These are phyloP conservation scores for Endotrypanum monterogeii DNA, from an alignment of 208 protist species.

Conservation along the genomic window DNA sequence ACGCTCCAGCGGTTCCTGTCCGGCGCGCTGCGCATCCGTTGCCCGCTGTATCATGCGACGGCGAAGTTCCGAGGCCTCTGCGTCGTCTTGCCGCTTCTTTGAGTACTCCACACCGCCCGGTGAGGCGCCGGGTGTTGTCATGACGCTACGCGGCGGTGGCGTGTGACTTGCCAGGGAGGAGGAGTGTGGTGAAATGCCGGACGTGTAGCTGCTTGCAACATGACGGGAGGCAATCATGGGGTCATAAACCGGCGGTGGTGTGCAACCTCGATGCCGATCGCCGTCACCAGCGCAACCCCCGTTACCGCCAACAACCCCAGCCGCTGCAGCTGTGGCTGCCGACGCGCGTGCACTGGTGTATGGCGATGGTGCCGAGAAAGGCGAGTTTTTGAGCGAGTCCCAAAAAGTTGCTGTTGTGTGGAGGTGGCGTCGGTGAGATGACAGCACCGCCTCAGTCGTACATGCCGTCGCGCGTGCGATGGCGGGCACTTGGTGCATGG, in stretches of 20 bases:
- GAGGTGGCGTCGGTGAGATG: neutral
- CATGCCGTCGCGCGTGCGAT: neutral
- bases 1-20: constrained; percentile 41
- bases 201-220: constrained; percentile 11
- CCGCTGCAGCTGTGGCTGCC: neutral
- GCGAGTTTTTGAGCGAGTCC: neutral
- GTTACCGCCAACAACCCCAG: neutral
- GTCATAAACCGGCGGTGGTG: constrained; percentile 27
- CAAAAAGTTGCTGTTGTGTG: neutral
- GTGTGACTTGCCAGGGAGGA: constrained; percentile 25
- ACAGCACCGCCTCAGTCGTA: constrained; percentile 1
- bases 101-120: constrained; percentile 82
- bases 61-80: constrained; percentile 44
- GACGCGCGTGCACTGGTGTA: constrained; percentile 4
- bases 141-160: constrained; percentile 43
- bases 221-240: neutral
- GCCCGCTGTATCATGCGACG: constrained; percentile 63
- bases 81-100: constrained; percentile 39
- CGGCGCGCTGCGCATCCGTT: constrained; percentile 64
- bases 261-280: neutral
- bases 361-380: neutral
- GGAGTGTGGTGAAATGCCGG: constrained; percentile 32
- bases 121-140: constrained; percentile 72
- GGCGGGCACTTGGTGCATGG: neutral
- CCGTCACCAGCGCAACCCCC: neutral